phyloP scores from a whole-genome alignment of 192 early-diverging fungal genomes.

The Helicostylum pulchrum region DNA sequence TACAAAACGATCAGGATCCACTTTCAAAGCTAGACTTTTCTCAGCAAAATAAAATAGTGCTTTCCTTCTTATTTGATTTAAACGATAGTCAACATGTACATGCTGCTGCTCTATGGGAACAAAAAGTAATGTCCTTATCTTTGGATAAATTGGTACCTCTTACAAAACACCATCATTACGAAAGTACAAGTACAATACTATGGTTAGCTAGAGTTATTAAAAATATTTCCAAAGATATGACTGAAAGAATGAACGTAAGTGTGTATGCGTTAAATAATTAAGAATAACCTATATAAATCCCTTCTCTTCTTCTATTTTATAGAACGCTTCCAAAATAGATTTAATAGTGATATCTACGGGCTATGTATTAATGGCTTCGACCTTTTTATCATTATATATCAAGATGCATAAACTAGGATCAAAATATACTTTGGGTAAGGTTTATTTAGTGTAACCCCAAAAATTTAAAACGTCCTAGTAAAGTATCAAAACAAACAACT shows the following conservation, averaged over 20 bases:
- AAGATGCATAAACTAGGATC: constrained; percentile 87
- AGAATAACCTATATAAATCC: not conserved
- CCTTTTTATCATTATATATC: constrained; percentile 73
- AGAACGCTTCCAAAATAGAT: constrained; percentile 67
- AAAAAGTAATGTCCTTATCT: constrained; percentile 46
- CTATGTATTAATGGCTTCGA: constrained; percentile 78
- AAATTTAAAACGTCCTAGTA: too few species aligned
- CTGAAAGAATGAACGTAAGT: constrained; percentile 55
- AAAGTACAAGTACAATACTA: constrained; percentile 39
- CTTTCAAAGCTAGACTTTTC: constrained; percentile 11
- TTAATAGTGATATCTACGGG: constrained; percentile 73
- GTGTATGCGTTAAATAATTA: not conserved
- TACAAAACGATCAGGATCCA: not conserved
- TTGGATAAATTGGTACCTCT: constrained; percentile 39
- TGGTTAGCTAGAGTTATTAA: constrained; percentile 50
- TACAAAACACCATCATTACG: constrained; percentile 32
- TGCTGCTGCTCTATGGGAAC: constrained; percentile 47
- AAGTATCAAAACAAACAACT: too few species aligned
- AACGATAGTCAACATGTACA: constrained; percentile 38
- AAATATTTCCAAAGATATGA: constrained; percentile 57
- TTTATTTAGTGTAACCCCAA: too few species aligned
- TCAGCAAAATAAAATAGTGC: constrained; percentile 9
- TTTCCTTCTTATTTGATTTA: constrained; percentile 54
- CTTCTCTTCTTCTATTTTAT: not conserved
- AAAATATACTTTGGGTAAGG: constrained; percentile 56